These are phyloP conservation scores for Penicillium longicatenatum DNA, from an alignment of 495 filamentous ascomycete genomes.

Conservation along the genomic window DNA sequence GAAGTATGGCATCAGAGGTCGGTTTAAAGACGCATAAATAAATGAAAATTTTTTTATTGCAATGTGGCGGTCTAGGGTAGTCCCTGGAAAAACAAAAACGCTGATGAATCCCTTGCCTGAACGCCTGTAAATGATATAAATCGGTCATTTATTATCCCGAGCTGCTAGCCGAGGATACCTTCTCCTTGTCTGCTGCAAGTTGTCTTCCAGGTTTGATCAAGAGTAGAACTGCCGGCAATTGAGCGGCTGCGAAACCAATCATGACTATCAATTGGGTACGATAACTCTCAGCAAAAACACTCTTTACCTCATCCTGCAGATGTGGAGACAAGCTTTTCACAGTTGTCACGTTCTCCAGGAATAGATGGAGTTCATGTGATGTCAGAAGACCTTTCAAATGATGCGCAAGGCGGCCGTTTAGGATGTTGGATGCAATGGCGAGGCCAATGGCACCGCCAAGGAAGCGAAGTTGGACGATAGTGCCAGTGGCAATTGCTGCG, in stretches of 20 bases:
- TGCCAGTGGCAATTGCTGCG: constrained; percentile 55
- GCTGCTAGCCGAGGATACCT: background rate
- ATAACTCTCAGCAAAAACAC: constrained; percentile 26
- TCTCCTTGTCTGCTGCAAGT: constrained; percentile 17
- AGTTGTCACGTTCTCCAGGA: constrained; percentile 25
- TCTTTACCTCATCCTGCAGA: constrained; percentile 18
- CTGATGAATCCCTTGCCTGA: background rate
- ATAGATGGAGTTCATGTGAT: constrained; percentile 23
- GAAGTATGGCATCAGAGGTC: background rate
- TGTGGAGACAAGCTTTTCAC: constrained; percentile 14
- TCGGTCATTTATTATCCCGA: background rate
- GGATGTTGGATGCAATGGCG: constrained; percentile 38
- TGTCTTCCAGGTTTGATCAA: constrained; percentile 23
- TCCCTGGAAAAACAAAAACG: background rate
- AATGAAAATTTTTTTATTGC: background rate
- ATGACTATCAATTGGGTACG: constrained; percentile 29
- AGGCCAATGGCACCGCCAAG: constrained; percentile 60
- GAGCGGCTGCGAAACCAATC: constrained; percentile 35
- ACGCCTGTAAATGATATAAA: background rate
- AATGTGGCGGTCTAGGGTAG: background rate
- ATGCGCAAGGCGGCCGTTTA: constrained; percentile 28
- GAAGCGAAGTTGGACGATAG: constrained; percentile 56
- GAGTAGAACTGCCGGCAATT: constrained; percentile 24
- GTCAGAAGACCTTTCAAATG: constrained; percentile 24
- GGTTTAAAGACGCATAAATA: background rate